Percentiles rank a stretch among this genome's conserved stretches.
Evolutionary conservation across 805 yeast species (phyloP).

Genomic region (Kluyveromyces aestuarii): DNA sequence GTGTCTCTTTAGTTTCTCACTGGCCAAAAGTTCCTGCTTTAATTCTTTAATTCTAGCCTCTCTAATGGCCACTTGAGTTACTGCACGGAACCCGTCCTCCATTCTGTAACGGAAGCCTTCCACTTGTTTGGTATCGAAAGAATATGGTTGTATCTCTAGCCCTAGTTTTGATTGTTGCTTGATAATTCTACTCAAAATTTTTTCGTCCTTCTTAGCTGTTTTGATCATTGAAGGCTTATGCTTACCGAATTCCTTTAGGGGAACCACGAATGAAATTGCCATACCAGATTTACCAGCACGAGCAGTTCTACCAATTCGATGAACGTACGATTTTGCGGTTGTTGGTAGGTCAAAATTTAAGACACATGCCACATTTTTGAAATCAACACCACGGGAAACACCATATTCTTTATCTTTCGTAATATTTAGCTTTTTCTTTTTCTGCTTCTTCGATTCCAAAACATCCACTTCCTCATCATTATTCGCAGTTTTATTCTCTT

Average conservation of each 20-base stretch:
- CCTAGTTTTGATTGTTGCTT: constrained; percentile 70
- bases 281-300: constrained; percentile 95
- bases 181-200: constrained; percentile 64
- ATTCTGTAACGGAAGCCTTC: constrained; percentile 94
- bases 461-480: constrained; percentile 4
- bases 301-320: constrained; percentile 95
- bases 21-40: constrained; percentile 74
- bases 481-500: constrained; percentile 7
- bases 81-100: constrained; percentile 95
- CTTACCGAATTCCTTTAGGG: constrained; percentile 74
- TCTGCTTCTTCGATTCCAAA: constrained; percentile 11
- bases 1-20: constrained; percentile 85
- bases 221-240: constrained; percentile 71
- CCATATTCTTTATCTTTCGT: constrained; percentile 73
- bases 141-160: constrained; percentile 72
- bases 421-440: constrained; percentile 20
- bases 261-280: constrained; percentile 87
- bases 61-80: constrained; percentile 79
- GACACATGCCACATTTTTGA: constrained; percentile 92
- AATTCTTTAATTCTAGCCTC: constrained; percentile 90
- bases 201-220: constrained; percentile 77
- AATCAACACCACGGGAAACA: constrained; percentile 95
- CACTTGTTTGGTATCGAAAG: constrained; percentile 83
- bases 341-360: constrained; percentile 90
- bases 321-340: constrained; percentile 81